A percentile compares a stretch with the other conserved stretches of the same genome.
These are phyloP conservation scores for Boletus speciosus DNA, from an alignment of 768 basidiomycete genomes.

Conservation along the genomic window DNA sequence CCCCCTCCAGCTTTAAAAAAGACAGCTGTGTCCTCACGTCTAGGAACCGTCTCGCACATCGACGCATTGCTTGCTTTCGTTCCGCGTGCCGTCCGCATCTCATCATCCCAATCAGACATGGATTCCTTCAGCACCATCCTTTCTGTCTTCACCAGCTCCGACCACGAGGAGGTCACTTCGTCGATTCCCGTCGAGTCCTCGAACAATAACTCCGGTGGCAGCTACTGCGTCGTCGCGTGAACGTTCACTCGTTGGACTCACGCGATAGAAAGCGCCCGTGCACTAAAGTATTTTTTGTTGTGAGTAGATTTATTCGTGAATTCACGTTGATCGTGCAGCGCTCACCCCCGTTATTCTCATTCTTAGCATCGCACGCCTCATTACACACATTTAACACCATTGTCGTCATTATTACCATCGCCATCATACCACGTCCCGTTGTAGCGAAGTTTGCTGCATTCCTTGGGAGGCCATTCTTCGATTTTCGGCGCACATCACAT, in stretches of 20 bases:
- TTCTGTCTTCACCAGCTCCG: slow-evolving; percentile 12
- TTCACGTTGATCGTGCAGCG: background rate
- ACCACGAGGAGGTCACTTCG: slow-evolving; percentile 2
- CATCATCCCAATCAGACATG: slow-evolving; percentile 12
- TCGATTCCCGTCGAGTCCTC: slow-evolving; percentile 15
- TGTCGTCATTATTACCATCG: slow-evolving; percentile 1
- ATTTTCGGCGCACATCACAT: slow-evolving; percentile 15
- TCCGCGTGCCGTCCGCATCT: background rate
- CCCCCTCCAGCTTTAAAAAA: slow-evolving; percentile 2
- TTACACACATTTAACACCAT: slow-evolving; percentile 5
- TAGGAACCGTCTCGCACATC: background rate
- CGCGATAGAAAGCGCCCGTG: background rate
- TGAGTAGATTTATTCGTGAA: slow-evolving; percentile 9
- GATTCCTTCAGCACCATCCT: slow-evolving; percentile 19
- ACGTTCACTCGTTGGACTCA: background rate
- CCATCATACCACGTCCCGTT: slow-evolving; percentile 1
- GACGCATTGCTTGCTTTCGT: background rate
- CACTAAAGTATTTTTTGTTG: slow-evolving; percentile 16
- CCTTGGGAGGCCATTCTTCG: background rate
- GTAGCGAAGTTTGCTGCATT: slow-evolving; percentile 7
- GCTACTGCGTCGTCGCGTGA: slow-evolving; percentile 22
- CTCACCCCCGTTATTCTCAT: slow-evolving; percentile 7
- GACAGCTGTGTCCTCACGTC: background rate
- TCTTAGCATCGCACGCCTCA: slow-evolving; percentile 7
- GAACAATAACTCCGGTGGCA: background rate